These are phyloP conservation scores for Prunus mume DNA, from an alignment of 306 rosid genomes.

Conservation along the genomic window DNA sequence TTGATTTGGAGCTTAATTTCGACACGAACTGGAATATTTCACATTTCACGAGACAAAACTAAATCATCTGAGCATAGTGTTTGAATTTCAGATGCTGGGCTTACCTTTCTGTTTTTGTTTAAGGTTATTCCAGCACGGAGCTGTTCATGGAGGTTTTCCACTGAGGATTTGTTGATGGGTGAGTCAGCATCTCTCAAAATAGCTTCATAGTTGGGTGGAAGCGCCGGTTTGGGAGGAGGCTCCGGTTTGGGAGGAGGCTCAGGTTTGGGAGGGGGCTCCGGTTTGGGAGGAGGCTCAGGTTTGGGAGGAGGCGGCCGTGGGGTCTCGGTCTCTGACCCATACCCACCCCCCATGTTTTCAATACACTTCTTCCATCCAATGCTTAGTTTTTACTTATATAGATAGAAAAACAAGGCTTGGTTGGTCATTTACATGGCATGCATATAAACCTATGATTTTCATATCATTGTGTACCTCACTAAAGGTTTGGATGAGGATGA, in stretches of 20 bases:
- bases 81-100: background rate
- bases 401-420: background rate
- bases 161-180: constrained; percentile 17
- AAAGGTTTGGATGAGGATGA: background rate
- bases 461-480: background rate
- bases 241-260: too few species aligned
- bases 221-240: too few species aligned
- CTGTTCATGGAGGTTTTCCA: constrained; percentile 14
- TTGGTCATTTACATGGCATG: background rate
- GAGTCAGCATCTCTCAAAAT: constrained; percentile 32
- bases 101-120: constrained; percentile 33
- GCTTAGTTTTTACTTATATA: background rate
- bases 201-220: constrained; percentile 15
- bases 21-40: background rate
- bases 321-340: too few species aligned
- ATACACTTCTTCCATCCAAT: background rate
- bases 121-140: constrained; percentile 31
- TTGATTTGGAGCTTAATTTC: background rate
- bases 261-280: too few species aligned
- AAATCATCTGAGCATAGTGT: too few species aligned
- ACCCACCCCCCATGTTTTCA: constrained; percentile 25
- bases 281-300: background rate
- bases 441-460: too few species aligned
- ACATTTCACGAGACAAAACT: background rate
- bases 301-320: too few species aligned